A percentile compares a stretch with the other conserved stretches of the same genome.
phyloP scores from a whole-genome alignment of 2,329 filamentous ascomycete genomes.

The Aspergillus hiratsukae region DNA sequence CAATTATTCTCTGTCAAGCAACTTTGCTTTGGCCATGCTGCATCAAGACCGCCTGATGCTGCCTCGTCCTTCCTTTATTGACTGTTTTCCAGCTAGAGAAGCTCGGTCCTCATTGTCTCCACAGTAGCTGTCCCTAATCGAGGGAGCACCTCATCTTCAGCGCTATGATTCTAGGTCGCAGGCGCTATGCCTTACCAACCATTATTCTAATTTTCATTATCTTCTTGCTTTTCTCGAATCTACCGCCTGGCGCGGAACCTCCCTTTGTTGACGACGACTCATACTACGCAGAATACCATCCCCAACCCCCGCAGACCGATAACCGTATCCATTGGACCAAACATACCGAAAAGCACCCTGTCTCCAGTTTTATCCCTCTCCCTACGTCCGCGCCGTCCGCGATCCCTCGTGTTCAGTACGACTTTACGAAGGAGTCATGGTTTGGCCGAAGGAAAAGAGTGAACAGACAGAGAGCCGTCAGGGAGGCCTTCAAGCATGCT shows the following conservation, averaged over 20 bases:
- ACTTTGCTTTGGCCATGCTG: slow-evolving; percentile 2
- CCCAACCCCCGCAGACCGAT: slow-evolving; percentile 7
- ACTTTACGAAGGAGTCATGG: slow-evolving; percentile 61
- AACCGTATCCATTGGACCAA: slow-evolving; percentile 62
- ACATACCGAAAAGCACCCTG: slow-evolving; percentile 69
- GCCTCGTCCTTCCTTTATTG: not conserved
- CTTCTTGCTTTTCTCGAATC: slow-evolving; percentile 20
- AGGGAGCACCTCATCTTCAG: not conserved
- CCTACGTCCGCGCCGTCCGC: slow-evolving; percentile 65
- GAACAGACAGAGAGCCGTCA: slow-evolving; percentile 63
- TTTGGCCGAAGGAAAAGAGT: slow-evolving; percentile 58
- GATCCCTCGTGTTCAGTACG: slow-evolving; percentile 73
- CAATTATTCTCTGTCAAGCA: not conserved
- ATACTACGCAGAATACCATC: slow-evolving; percentile 9
- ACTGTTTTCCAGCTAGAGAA: not conserved
- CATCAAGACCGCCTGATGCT: slow-evolving; percentile 1
- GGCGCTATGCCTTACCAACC: slow-evolving; percentile 22
- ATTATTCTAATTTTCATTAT: slow-evolving; percentile 22
- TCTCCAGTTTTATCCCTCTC: slow-evolving; percentile 65
- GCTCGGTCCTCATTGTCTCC: not conserved
- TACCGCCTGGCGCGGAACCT: slow-evolving; percentile 18
- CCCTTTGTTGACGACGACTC: slow-evolving; percentile 10
- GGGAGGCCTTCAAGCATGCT: slow-evolving; percentile 67
- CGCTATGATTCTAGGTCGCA: slow-evolving; percentile 25
- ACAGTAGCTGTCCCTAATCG: not conserved